Evolutionary conservation across 192 early-diverging fungal genomes (phyloP).

Genomic region (Backusella australiensis): DNA sequence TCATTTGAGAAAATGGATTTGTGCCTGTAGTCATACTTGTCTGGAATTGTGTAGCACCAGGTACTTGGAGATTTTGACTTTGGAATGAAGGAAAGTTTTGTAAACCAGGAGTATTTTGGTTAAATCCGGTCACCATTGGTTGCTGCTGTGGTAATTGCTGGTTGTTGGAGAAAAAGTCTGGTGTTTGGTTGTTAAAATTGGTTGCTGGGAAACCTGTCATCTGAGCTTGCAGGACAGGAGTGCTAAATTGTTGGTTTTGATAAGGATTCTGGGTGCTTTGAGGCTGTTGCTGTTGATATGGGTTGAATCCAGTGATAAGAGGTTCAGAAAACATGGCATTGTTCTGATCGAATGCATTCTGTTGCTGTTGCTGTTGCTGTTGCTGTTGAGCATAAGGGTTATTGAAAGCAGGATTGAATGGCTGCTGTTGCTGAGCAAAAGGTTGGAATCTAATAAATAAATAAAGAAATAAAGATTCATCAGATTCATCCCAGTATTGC

Average conservation of each 20-base stretch:
- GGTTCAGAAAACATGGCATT: neutral
- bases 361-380: slow-evolving; percentile 24
- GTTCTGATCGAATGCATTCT: neutral
- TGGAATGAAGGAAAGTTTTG: slow-evolving; percentile 6
- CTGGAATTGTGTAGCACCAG: neutral
- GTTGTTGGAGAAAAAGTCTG: neutral
- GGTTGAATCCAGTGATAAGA: slow-evolving; percentile 3
- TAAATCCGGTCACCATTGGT: slow-evolving; percentile 1
- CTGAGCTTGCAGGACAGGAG: slow-evolving; percentile 23
- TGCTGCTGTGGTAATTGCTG: slow-evolving; percentile 19
- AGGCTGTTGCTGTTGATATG: slow-evolving; percentile 20
- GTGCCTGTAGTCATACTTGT: slow-evolving; percentile 10
- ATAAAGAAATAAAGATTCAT: too few species aligned
- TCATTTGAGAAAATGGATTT: slow-evolving; percentile 25
- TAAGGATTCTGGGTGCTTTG: slow-evolving; percentile 33
- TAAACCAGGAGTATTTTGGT: neutral
- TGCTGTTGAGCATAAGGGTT: slow-evolving; percentile 34
- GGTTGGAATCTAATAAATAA: neutral
- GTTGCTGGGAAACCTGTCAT: slow-evolving; percentile 23
- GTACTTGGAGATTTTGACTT: slow-evolving; percentile 7
- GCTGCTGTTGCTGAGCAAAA: slow-evolving; percentile 23
- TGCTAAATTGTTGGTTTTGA: slow-evolving; percentile 29
- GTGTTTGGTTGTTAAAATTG: neutral
- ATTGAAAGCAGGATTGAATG: neutral
- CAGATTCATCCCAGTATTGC: neutral